Conservation (phyloP, 208 protist species). For the Acanthamoeba quina region DNA sequence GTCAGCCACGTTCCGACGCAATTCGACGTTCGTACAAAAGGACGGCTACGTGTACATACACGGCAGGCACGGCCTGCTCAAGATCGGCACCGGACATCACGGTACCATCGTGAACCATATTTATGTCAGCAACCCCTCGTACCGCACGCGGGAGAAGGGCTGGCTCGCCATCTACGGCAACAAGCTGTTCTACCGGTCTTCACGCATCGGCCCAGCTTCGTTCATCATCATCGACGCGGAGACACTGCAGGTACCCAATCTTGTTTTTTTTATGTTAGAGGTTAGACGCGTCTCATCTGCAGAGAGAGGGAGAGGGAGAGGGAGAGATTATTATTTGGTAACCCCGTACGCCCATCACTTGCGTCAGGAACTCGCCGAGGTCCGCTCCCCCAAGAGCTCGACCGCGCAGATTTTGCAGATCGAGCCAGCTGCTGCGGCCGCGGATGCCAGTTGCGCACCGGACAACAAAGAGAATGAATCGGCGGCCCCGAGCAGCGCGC, state of each 20-base stretch:
- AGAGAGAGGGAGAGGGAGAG: no score
- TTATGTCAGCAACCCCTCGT: constrained; percentile 72
- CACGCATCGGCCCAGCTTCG: constrained; percentile 57
- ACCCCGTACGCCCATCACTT: not conserved
- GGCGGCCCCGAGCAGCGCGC: no score
- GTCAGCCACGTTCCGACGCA: not conserved
- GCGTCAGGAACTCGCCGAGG: not conserved
- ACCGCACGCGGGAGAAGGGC: constrained; percentile 78
- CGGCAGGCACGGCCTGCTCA: constrained; percentile 54
- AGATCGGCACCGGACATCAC: constrained; percentile 64
- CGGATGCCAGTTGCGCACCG: not conserved
- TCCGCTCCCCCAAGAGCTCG: not conserved
- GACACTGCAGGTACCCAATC: constrained; percentile 23
- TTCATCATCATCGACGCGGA: constrained; percentile 75
- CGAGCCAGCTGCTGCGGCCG: no score
- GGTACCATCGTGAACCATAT: constrained; percentile 79
- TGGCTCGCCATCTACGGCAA: constrained; percentile 71
- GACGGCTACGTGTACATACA: constrained; percentile 72
- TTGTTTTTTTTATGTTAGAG: not conserved
- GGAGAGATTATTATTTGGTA: no score
- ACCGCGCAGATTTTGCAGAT: not conserved
- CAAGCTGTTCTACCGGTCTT: constrained; percentile 80
- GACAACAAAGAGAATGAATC: not conserved
- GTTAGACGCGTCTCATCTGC: no score
- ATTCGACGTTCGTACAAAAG: constrained; percentile 11